Evolutionary conservation across 176 grass and related monocot species (phyloP).

Genomic region (Chrysopogon serrulatus): DNA sequence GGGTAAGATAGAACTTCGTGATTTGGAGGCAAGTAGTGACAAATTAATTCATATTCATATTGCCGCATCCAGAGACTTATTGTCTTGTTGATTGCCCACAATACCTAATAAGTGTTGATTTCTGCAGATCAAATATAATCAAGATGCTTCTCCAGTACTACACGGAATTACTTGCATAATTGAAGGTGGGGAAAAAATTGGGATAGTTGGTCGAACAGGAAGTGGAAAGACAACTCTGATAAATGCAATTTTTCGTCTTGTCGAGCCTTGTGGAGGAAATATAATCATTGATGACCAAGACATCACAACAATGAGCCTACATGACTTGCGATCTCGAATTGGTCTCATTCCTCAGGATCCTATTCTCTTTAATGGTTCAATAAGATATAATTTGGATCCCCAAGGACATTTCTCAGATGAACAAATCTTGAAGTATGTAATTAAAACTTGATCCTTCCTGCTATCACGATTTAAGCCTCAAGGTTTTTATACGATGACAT

Average conservation of each 20-base stretch:
- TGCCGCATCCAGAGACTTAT: neutral
- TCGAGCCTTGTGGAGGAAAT: constrained; percentile 70
- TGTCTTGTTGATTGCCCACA: too few species aligned
- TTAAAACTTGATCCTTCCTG: too few species aligned
- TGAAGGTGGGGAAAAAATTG: constrained; percentile 80
- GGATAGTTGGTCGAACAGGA: constrained; percentile 83
- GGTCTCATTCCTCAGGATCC: constrained; percentile 90
- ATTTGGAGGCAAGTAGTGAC: constrained; percentile 57
- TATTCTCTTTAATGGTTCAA: constrained; percentile 59
- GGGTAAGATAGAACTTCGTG: constrained; percentile 66
- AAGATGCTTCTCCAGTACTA: constrained; percentile 62
- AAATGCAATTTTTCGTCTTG: constrained; percentile 79
- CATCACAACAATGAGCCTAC: constrained; percentile 50
- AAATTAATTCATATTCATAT: constrained; percentile 8
- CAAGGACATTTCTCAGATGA: constrained; percentile 50
- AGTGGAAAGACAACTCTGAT: constrained; percentile 96
- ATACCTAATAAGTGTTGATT: too few species aligned
- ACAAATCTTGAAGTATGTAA: constrained; percentile 65
- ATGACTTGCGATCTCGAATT: constrained; percentile 68
- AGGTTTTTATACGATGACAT: too few species aligned
- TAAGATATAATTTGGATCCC: constrained; percentile 84
- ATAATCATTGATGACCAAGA: constrained; percentile 63
- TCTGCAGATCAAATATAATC: constrained; percentile 68
- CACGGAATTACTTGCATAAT: constrained; percentile 76
- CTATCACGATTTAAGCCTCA: too few species aligned